Evolutionary conservation across 805 yeast genomes (phyloP), one percentile per base, ranked within the genome.

Genomic region (Torulaspora microellipsoides): DNA sequence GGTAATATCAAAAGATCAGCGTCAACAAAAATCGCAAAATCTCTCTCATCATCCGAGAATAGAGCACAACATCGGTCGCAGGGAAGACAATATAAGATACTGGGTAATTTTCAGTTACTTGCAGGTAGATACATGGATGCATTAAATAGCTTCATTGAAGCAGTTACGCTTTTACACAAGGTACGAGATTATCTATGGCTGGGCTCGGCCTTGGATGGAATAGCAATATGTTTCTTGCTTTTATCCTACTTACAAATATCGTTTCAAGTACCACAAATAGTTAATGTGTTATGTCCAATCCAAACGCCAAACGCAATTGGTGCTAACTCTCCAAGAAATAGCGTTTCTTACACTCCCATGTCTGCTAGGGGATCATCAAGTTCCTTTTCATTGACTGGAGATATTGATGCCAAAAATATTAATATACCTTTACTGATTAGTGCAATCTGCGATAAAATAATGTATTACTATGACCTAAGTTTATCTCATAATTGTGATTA

Each of bases 141-240:
- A 0, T 59, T 90, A 42, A 69, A 72, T 17, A 79, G 80, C 46
- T 82, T 89, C 53, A 76, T 81, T n/a, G 95, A 89, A 32, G 81
- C 96, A 0, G 72, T 83, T 1, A 55, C 68, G 2, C 66, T 75
- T 17, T 65, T 88, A 42, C 79, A 78, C 47, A 70, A 76, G 10
- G 70, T 81, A 2, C 79, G 79, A 39, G 99, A 93, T 60, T 76
- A 77, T 54, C 67, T 93, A 8, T 93, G 98, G 98, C 71, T 87
- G 11, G 98, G 83, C 0, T 82, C 91, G 25, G 80, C 96, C 0
- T 60, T 91, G n/a, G 96, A 89, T 53, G 87, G 90, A 0, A 67
- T 89, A 9, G 84, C 83, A 0, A 78, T 86, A 1, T 77, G 85
- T 46, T 61, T 83, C 32, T 61, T 83, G 4, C 62, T 89, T 42